Percentiles rank a stretch among this genome's conserved stretches.
These are phyloP conservation scores for Sarcocystis neurona DNA, from an alignment of 169 alveolate species.

Conservation along the genomic window DNA sequence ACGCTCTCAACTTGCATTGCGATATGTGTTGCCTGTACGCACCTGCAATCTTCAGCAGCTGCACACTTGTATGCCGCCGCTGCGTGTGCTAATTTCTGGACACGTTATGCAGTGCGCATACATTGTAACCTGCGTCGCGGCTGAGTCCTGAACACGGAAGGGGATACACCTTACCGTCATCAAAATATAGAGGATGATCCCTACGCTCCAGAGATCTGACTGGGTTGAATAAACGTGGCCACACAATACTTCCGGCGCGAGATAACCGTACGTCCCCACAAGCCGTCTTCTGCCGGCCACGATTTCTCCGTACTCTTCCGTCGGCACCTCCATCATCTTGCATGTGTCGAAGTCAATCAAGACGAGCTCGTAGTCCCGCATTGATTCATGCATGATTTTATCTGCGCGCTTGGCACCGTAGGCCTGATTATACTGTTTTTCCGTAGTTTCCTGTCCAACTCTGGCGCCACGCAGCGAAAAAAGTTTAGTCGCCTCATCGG, in stretches of 20 bases:
- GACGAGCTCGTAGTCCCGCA: conserved; percentile 69
- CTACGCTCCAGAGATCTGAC: conserved; percentile 91
- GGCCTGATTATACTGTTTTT: too few relatives aligned
- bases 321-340: conserved; percentile 58
- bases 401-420: too few relatives aligned
- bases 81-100: neutral
- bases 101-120: neutral
- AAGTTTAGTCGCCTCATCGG: too few relatives aligned
- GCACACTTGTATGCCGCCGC: neutral
- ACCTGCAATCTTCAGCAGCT: neutral
- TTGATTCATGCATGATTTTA: too few relatives aligned
- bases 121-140: neutral
- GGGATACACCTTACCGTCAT: conserved; percentile 76
- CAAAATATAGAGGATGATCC: conserved; percentile 86
- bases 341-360: conserved; percentile 76
- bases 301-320: conserved; percentile 17
- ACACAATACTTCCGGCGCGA: conserved; percentile 74
- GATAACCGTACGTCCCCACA: conserved; percentile 77
- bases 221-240: conserved; percentile 79
- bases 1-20: neutral
- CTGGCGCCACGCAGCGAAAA: too few relatives aligned
- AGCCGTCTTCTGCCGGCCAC: conserved; percentile 53
- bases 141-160: neutral
- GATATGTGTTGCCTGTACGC: neutral
- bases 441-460: too few relatives aligned